These are phyloP conservation scores for Acacia melanoxylon DNA, from an alignment of 306 rosid species.

Conservation along the genomic window DNA sequence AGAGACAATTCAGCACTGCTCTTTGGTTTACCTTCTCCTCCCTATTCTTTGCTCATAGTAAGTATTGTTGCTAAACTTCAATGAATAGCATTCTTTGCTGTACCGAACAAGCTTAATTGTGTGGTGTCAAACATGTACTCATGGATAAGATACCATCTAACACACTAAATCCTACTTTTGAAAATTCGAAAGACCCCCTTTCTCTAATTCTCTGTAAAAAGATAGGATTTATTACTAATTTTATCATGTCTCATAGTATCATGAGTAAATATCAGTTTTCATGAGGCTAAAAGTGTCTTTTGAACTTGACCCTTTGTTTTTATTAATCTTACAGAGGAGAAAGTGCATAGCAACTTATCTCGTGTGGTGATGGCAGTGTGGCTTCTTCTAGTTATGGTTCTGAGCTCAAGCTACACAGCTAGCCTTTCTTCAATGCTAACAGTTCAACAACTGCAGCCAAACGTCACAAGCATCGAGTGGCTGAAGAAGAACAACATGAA, in stretches of 20 bases:
- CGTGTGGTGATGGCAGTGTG: conserved; percentile 55
- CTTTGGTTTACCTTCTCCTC: conserved; percentile 69
- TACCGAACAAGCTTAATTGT: background rate
- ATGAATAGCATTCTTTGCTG: background rate
- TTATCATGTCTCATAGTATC: background rate
- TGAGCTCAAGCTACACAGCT: conserved; percentile 72
- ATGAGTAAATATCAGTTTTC: background rate
- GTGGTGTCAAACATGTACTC: background rate
- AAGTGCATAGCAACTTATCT: conserved; percentile 45
- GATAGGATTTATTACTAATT: background rate
- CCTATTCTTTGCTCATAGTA: conserved; percentile 76
- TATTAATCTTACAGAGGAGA: conserved; percentile 48
- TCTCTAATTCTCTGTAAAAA: background rate
- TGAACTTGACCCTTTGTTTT: background rate
- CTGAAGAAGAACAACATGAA: conserved; percentile 37
- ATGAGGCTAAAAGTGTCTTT: background rate
- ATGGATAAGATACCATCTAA: too few species aligned
- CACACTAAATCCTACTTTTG: too few species aligned
- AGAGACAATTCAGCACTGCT: conserved; percentile 55
- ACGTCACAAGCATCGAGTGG: conserved; percentile 42
- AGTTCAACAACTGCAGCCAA: conserved; percentile 41
- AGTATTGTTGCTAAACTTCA: conserved; percentile 34
- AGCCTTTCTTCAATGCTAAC: conserved; percentile 75
- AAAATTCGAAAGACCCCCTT: background rate
- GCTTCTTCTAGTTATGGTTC: conserved; percentile 58